A percentile compares a stretch with the other conserved stretches of the same genome.
phyloP scores from a whole-genome alignment of 495 filamentous ascomycete genomes.

The Aspergillus nidulans region DNA sequence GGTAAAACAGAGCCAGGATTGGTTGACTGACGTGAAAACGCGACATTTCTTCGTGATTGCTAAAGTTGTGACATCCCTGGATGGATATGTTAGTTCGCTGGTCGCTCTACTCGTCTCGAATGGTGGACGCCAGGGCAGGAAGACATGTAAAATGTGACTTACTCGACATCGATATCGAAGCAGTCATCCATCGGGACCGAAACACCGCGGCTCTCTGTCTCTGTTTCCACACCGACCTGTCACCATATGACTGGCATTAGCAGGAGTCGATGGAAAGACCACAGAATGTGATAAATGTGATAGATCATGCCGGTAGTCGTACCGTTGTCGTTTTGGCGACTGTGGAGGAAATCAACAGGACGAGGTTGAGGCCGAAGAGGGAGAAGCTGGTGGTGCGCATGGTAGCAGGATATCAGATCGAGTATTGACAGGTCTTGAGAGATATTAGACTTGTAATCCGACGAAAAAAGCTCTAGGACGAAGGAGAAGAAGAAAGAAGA shows the following conservation, averaged over 20 bases:
- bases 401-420: neutral
- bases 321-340: slow-evolving; percentile 7
- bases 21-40: slow-evolving; percentile 8
- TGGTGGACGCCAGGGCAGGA: neutral
- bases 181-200: slow-evolving; percentile 9
- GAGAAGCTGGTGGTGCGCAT: slow-evolving; percentile 1
- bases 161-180: slow-evolving; percentile 10
- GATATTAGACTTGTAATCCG: neutral
- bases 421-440: neutral
- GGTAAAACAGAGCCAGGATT: neutral
- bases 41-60: slow-evolving; percentile 9
- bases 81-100: neutral
- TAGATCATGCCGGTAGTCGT: neutral
- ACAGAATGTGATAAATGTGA: neutral
- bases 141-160: neutral
- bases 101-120: neutral
- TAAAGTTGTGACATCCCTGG: slow-evolving; percentile 7
- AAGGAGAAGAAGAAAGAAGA: neutral
- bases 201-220: slow-evolving; percentile 5
- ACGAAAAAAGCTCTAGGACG: neutral
- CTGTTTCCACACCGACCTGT: slow-evolving; percentile 14
- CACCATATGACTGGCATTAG: neutral
- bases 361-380: neutral
- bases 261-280: neutral
- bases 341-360: neutral